Evolutionary conservation across 305 asterid genomes (phyloP).

Genomic region (Solanum hybrid): DNA sequence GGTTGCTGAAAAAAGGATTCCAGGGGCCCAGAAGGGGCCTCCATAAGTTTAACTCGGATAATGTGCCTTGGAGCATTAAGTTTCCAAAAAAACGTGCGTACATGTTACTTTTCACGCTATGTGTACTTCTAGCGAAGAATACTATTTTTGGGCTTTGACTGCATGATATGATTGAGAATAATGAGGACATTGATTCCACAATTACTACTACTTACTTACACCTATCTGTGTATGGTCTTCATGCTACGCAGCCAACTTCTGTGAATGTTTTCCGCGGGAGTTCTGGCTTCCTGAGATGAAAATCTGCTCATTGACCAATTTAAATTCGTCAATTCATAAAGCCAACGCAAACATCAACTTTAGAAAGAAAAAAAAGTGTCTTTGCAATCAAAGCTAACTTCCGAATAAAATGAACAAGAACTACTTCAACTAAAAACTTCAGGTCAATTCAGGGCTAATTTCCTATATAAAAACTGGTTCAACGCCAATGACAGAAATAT

Average conservation of each 20-base stretch:
- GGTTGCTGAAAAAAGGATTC: neutral
- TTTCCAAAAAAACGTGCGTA: neutral
- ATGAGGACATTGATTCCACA: neutral
- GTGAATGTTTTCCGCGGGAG: neutral
- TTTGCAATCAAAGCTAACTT: neutral
- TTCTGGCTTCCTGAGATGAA: neutral
- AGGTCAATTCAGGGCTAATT: neutral
- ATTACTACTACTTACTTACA: neutral
- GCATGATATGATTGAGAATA: neutral
- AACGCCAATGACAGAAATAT: neutral
- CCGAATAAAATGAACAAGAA: neutral
- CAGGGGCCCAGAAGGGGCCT: neutral
- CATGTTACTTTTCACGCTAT: neutral
- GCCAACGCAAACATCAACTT: neutral
- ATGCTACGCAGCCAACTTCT: neutral
- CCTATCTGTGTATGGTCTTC: neutral
- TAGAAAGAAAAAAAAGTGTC: neutral
- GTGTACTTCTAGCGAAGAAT: neutral
- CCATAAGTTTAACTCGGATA: neutral
- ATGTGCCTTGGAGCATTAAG: neutral
- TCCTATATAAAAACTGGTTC: neutral
- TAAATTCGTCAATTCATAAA: neutral
- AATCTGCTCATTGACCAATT: neutral
- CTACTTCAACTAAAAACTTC: neutral
- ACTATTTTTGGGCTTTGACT: neutral